Conservation (phyloP, 352 stramenopile genomes). For the Phytophthora podocarpi region DNA sequence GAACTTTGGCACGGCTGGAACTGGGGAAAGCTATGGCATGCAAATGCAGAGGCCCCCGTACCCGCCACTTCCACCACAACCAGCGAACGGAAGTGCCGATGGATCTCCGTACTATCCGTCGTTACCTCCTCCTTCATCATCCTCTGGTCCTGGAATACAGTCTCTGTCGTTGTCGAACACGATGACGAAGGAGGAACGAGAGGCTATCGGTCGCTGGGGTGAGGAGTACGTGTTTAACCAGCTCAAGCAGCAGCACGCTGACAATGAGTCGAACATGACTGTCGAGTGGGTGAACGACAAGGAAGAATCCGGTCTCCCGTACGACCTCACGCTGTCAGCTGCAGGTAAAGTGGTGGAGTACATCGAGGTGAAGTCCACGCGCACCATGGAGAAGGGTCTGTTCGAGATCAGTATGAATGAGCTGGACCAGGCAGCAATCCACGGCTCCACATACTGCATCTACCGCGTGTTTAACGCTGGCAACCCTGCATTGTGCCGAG, state of each 20-base stretch:
- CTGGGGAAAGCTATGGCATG: conserved; percentile 11
- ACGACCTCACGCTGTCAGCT: conserved; percentile 72
- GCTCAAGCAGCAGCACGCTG: conserved; percentile 51
- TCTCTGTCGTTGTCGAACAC: conserved; percentile 46
- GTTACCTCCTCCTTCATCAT: conserved; percentile 16
- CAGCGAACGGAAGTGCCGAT: conserved; percentile 6
- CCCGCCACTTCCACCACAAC: conserved; percentile 5
- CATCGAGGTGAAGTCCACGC: conserved; percentile 87
- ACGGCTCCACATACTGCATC: conserved; percentile 82
- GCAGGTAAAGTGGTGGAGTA: conserved; percentile 70
- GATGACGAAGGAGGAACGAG: conserved; percentile 77
- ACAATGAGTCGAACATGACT: conserved; percentile 41
- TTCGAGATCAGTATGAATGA: conserved; percentile 93
- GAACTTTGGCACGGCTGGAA: conserved; percentile 10
- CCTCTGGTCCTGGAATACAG: conserved; percentile 10
- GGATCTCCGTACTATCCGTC: conserved; percentile 15
- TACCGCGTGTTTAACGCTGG: conserved; percentile 89
- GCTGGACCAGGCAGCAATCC: conserved; percentile 77
- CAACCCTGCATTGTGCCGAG: conserved; percentile 65
- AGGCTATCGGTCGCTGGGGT: conserved; percentile 82
- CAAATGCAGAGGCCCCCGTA: conserved; percentile 23
- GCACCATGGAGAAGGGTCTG: conserved; percentile 86
- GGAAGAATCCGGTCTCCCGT: conserved; percentile 83
- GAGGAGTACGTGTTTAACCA: conserved; percentile 87
- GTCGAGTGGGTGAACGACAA: conserved; percentile 81